Evolutionary conservation across 257 asterid genomes (phyloP).

Genomic region (Nicotiana noctiflora): DNA sequence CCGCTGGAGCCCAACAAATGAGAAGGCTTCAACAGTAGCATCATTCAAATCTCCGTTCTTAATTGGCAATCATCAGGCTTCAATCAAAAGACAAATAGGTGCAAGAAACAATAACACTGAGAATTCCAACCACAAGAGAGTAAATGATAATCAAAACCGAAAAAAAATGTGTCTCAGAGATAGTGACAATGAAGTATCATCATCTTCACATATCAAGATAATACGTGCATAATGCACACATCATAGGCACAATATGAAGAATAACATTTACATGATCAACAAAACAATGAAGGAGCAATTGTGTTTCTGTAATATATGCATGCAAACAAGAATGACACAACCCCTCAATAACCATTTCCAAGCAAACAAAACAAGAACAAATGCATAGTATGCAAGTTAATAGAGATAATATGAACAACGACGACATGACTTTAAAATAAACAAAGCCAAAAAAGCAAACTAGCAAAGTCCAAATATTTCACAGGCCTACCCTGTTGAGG

Average conservation of each 20-base stretch:
- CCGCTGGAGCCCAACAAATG: slow-evolving; percentile 1
- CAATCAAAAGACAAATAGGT: not conserved
- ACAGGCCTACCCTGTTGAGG: slow-evolving; percentile 22
- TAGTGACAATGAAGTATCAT: slow-evolving; percentile 37
- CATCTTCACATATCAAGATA: slow-evolving; percentile 31
- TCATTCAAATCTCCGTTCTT: slow-evolving; percentile 12
- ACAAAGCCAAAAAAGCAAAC: not conserved
- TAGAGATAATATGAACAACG: not conserved
- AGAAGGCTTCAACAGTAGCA: slow-evolving; percentile 9
- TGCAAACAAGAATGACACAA: not conserved
- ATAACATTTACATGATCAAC: not conserved
- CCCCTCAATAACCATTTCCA: not conserved
- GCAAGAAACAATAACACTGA: not conserved
- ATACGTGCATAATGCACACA: slow-evolving; percentile 22
- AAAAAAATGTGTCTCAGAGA: slow-evolving; percentile 38
- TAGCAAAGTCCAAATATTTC: not conserved
- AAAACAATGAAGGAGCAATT: not conserved
- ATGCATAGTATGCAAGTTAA: not conserved
- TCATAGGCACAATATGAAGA: slow-evolving; percentile 33
- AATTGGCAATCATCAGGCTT: slow-evolving; percentile 8
- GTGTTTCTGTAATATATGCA: not conserved
- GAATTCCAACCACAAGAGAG: not conserved
- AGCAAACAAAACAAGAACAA: not conserved
- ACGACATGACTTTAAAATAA: not conserved
- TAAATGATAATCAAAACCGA: not conserved